Conservation (phyloP, 148 eudicot genomes). For the Gaultheria prostrata region DNA sequence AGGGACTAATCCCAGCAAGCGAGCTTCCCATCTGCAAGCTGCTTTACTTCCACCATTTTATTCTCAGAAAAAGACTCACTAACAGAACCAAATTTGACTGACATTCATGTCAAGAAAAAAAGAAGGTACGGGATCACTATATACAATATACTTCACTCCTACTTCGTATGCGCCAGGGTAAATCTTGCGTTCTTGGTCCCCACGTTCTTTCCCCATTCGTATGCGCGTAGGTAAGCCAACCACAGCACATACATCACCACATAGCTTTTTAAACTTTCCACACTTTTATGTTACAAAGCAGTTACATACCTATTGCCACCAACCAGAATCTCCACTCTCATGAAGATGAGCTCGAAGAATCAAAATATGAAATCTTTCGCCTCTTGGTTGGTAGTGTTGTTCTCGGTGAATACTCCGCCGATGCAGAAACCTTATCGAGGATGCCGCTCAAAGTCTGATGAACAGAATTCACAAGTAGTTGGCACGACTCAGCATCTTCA, state of each 20-base stretch:
- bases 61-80: neutral
- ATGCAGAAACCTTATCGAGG: conserved; percentile 45
- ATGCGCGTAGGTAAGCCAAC: too few species aligned
- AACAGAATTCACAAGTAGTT: conserved; percentile 32
- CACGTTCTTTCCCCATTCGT: too few species aligned
- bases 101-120: neutral
- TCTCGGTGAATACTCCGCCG: conserved; percentile 44
- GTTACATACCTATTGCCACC: conserved; percentile 1
- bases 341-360: conserved; percentile 30
- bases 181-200: too few species aligned
- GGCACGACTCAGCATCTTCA: conserved; percentile 14
- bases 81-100: neutral
- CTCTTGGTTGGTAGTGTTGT: conserved; percentile 42
- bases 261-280: neutral
- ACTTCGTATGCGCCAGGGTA: too few species aligned
- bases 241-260: neutral
- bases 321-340: conserved; percentile 2
- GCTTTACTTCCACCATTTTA: neutral
- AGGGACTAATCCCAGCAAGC: neutral
- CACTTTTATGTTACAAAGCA: neutral
- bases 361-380: conserved; percentile 27
- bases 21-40: neutral
- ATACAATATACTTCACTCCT: neutral
- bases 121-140: neutral
- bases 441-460: conserved; percentile 41